These are phyloP conservation scores for Ceratocystis huliohia DNA, from an alignment of 2,329 filamentous ascomycete genomes.

Conservation along the genomic window DNA sequence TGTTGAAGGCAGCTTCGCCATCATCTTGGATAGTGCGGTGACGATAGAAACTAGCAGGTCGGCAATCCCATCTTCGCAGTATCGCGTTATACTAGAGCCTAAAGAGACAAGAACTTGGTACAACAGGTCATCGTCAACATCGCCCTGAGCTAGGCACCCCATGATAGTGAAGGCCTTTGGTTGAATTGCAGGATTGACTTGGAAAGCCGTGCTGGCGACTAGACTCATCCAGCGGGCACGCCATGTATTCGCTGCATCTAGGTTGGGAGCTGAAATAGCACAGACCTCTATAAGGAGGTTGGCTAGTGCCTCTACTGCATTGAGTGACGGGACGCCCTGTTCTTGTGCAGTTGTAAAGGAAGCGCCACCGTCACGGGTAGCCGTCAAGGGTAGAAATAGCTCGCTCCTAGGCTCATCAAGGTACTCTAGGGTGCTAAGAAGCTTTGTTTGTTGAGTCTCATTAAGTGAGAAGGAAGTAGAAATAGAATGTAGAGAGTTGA, in stretches of 20 bases:
- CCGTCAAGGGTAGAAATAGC: conserved; percentile 34
- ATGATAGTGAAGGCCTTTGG: conserved; percentile 57
- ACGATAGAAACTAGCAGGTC: conserved; percentile 59
- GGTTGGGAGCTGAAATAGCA: conserved; percentile 48
- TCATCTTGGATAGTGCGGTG: conserved; percentile 56
- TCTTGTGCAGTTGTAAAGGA: conserved; percentile 41
- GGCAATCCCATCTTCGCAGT: conserved; percentile 49
- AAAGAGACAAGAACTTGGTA: conserved; percentile 59
- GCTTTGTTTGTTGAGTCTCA: conserved; percentile 43
- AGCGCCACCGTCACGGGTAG: conserved; percentile 38
- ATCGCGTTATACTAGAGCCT: conserved; percentile 51
- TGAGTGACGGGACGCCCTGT: conserved; percentile 16
- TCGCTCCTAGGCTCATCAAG: conserved; percentile 49
- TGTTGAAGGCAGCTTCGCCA: conserved; percentile 52
- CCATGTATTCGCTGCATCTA: conserved; percentile 56
- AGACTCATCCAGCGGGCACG: conserved; percentile 61
- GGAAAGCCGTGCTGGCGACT: conserved; percentile 59
- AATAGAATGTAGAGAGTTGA: conserved; percentile 55
- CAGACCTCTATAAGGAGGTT: conserved; percentile 51
- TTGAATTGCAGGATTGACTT: conserved; percentile 60
- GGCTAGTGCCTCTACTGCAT: conserved; percentile 41
- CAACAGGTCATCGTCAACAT: conserved; percentile 57
- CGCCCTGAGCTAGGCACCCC: conserved; percentile 57
- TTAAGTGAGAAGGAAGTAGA: conserved; percentile 54
- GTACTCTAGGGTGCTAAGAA: conserved; percentile 43